Percentiles rank a stretch among this genome's conserved stretches.
These are phyloP conservation scores for Cryomyces antarcticus DNA, from an alignment of 495 filamentous ascomycete species.

Conservation along the genomic window DNA sequence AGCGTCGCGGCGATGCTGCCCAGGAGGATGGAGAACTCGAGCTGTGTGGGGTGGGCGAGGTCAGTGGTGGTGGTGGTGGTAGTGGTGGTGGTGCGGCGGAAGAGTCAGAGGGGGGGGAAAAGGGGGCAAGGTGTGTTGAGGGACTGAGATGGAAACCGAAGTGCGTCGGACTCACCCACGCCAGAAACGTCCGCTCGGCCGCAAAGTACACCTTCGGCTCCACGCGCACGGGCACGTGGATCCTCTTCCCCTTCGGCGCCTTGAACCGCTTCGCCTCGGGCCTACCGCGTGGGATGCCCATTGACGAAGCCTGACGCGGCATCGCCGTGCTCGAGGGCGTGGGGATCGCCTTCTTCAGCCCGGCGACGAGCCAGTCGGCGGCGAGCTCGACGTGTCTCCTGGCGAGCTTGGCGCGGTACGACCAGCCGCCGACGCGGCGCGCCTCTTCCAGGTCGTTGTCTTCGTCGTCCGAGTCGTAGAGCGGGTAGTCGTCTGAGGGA, in stretches of 20 bases:
- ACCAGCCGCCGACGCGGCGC: constrained; percentile 45
- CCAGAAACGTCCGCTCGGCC: constrained; percentile 84
- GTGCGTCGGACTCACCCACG: constrained; percentile 40
- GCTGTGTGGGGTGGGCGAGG: constrained; percentile 15
- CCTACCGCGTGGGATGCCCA: constrained; percentile 24
- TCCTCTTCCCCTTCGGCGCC: constrained; percentile 82
- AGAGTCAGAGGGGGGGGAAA: not conserved
- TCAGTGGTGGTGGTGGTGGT: not conserved
- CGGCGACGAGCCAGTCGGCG: constrained; percentile 21
- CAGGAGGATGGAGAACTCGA: constrained; percentile 89
- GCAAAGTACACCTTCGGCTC: constrained; percentile 98
- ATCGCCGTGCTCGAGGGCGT: constrained; percentile 39
- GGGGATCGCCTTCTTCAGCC: constrained; percentile 33
- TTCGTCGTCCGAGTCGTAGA: constrained; percentile 88
- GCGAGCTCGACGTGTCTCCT: constrained; percentile 24
- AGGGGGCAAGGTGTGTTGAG: not conserved
- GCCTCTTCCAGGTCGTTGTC: constrained; percentile 56
- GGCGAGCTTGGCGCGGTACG: constrained; percentile 38
- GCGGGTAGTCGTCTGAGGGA: constrained; percentile 48
- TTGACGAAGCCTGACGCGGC: constrained; percentile 27
- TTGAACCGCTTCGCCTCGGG: constrained; percentile 49
- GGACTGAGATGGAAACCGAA: not conserved
- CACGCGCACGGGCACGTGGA: constrained; percentile 85
- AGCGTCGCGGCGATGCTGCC: constrained; percentile 79
- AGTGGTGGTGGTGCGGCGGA: not conserved